Percentiles rank a stretch among this genome's conserved stretches.
Conservation (phyloP, 805 yeast species). For the Lipomyces sp. region DNA sequence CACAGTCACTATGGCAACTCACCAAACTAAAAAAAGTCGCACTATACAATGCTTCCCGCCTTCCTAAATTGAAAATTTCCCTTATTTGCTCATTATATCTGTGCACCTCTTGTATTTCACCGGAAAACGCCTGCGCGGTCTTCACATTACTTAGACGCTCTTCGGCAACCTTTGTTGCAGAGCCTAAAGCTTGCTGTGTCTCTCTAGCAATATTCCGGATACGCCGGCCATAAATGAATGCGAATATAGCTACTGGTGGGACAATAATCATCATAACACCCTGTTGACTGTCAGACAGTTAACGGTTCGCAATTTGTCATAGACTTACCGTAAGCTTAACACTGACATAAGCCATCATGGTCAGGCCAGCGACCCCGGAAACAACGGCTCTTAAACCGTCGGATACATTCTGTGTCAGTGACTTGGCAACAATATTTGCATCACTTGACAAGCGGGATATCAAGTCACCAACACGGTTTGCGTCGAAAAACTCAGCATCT, state of each 20-base stretch:
- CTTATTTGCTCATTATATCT: constrained; percentile 75
- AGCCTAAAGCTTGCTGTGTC: constrained; percentile 84
- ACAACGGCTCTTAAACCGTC: constrained; percentile 89
- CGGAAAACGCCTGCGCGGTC: constrained; percentile 89
- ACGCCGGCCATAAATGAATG: constrained; percentile 78
- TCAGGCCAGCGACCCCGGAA: constrained; percentile 82
- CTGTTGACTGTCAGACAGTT: constrained; percentile 1
- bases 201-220: constrained; percentile 74
- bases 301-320: background rate
- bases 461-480: constrained; percentile 87
- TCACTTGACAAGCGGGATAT: constrained; percentile 88
- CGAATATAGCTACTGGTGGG: constrained; percentile 82
- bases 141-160: constrained; percentile 84
- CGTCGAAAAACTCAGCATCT: constrained; percentile 87
- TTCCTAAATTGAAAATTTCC: constrained; percentile 66
- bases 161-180: constrained; percentile 85
- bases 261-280: constrained; percentile 72
- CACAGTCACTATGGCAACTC: background rate
- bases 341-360: constrained; percentile 90
- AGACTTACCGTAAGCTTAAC: constrained; percentile 68
- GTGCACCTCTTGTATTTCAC: constrained; percentile 76
- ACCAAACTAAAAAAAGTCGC: constrained; percentile 35
- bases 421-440: constrained; percentile 82
- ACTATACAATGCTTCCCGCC: constrained; percentile 66
- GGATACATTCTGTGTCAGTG: constrained; percentile 84